Evolutionary conservation across 2,329 filamentous ascomycete species (phyloP), one percentile per base, ranked within the genome.

Genomic region (Penicillium sp.): DNA sequence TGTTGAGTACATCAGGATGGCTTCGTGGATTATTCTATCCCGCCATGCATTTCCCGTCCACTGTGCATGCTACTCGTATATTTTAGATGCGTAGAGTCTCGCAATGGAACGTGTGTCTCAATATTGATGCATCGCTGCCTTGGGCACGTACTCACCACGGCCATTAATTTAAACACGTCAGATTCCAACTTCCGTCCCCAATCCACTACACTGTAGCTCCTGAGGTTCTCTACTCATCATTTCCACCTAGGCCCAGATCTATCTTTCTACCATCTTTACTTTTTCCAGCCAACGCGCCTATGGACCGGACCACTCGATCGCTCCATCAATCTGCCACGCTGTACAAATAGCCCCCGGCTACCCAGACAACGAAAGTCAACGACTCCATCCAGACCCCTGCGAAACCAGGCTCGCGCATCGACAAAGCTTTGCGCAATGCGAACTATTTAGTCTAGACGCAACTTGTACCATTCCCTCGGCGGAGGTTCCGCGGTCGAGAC

Each of bases 321-420:
- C 24, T 50, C 22, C 33, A 27, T 54, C 37, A 50, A 46, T 33
- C 33, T 51, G 24, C 49, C 56, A 50, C 43, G 50, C 18, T 31
- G 52, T 54, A 54, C 43, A 40, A 44, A 55, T 59, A 55, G 56
- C 40, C 46, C 39, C 36, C 47, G 47, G 58, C 54, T 60, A 54
- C 49, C 58, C 59, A 43, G 59, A 54, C 59, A 61, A 61, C 59
- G 55, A 22, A 22, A 40, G 27, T 33, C 35, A 27, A n/a, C 52
- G 18, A 35, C 27, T 22, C n/a, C 33, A 37, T 50, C 47, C 47
- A 50, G 47, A 22, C 13, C 22, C n/a, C 35, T 36, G 49, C 24
- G 54, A 37, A 53, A 41, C 24, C 59, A 46, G 59, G 37, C 40
- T 36, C 16, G 24, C 54, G 51, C 59, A 60, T 43, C 10, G 31